Conservation (phyloP, 495 filamentous ascomycete species). For the Hyaloscypha finlandica region DNA sequence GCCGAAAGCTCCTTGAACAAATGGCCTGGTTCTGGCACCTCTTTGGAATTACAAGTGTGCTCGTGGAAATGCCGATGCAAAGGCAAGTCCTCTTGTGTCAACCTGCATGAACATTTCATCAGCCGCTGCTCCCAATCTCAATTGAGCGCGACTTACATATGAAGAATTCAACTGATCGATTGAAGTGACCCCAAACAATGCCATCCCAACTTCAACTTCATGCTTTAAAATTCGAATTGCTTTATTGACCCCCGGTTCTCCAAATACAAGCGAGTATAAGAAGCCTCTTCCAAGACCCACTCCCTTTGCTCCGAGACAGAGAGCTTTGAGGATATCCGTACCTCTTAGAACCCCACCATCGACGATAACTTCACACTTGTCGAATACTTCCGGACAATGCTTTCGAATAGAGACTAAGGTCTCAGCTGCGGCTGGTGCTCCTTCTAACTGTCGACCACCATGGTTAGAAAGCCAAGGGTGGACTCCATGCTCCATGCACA, state of each 20-base stretch:
- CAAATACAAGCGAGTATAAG: constrained; percentile 35
- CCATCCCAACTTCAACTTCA: constrained; percentile 23
- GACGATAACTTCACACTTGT: constrained; percentile 42
- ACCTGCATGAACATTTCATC: too few relatives aligned
- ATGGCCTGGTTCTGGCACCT: too few relatives aligned
- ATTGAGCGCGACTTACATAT: too few relatives aligned
- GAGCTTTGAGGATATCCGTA: constrained; percentile 45
- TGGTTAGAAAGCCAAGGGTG: constrained; percentile 40
- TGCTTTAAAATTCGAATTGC: constrained; percentile 2
- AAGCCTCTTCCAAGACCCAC: constrained; percentile 46
- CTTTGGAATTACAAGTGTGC: too few relatives aligned
- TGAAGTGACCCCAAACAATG: constrained; percentile 26
- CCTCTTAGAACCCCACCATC: constrained; percentile 51
- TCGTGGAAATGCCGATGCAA: too few relatives aligned
- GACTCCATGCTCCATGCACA: constrained; percentile 31
- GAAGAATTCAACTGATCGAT: constrained; percentile 9
- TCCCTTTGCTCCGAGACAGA: constrained; percentile 47
- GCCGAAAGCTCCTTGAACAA: too few relatives aligned
- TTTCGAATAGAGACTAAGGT: constrained; percentile 41
- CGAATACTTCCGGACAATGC: constrained; percentile 41
- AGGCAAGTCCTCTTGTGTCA: too few relatives aligned
- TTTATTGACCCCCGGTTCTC: background rate
- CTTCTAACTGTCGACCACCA: constrained; percentile 45
- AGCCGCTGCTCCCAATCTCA: too few relatives aligned
- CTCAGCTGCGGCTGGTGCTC: constrained; percentile 38